These are phyloP conservation scores for Penicillium diatomitis DNA, from an alignment of 495 filamentous ascomycete genomes.

Conservation along the genomic window DNA sequence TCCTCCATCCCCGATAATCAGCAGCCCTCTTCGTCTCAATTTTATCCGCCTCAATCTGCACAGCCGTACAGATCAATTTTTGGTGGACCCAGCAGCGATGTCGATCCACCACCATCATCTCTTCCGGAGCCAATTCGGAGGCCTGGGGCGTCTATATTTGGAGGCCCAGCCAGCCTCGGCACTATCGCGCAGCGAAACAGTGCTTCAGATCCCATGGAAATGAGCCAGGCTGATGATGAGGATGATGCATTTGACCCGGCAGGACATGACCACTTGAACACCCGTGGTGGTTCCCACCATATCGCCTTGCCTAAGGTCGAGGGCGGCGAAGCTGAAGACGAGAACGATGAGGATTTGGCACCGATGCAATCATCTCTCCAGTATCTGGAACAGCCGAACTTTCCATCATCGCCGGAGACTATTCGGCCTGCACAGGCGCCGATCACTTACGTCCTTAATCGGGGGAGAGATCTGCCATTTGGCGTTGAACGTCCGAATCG, in stretches of 20 bases:
- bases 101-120: conserved; percentile 15
- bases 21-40: conserved; percentile 13
- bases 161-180: conserved; percentile 21
- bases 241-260: conserved; percentile 17
- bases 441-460: conserved; percentile 11
- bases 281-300: conserved; percentile 16
- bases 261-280: conserved; percentile 8
- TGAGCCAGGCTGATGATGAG: not conserved
- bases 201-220: conserved; percentile 2
- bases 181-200: conserved; percentile 6
- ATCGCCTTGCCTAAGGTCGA: conserved; percentile 16
- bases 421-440: not conserved
- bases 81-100: conserved; percentile 31
- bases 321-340: conserved; percentile 5
- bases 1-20: conserved; percentile 21
- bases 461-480: conserved; percentile 15
- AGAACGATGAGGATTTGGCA: no score
- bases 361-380: no score
- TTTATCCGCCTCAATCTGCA: conserved; percentile 25
- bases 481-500: conserved; percentile 40
- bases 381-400: not conserved
- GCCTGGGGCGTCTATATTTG: conserved; percentile 21
- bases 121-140: conserved; percentile 11
- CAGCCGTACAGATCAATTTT: conserved; percentile 30
- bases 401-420: not conserved